These are phyloP conservation scores for Rutstroemia sp. DNA, from an alignment of 2,329 filamentous ascomycete species.

Conservation along the genomic window DNA sequence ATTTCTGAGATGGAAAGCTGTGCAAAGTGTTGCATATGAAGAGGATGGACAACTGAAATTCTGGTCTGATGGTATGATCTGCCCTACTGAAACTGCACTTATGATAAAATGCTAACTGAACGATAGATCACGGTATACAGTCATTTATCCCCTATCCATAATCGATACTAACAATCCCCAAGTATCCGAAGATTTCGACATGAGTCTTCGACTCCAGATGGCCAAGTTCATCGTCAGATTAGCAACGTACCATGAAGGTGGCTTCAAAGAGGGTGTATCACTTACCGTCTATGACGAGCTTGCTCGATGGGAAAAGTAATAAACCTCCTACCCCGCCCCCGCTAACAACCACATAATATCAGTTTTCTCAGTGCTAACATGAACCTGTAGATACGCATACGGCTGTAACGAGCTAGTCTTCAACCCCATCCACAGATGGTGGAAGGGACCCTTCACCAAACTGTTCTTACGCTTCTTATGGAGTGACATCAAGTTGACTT, in stretches of 20 bases:
- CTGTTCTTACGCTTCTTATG: constrained; percentile 54
- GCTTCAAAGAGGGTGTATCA: constrained; percentile 68
- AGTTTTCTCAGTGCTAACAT: background rate
- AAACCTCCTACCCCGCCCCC: background rate
- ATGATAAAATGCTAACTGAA: background rate
- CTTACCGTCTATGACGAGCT: constrained; percentile 68
- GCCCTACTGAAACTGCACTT: background rate
- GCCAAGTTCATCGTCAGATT: constrained; percentile 61
- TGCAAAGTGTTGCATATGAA: constrained; percentile 49
- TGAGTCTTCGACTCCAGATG: constrained; percentile 64
- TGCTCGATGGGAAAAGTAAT: constrained; percentile 60
- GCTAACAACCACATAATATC: too few species aligned
- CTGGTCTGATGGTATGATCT: constrained; percentile 30
- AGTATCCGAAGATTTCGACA: constrained; percentile 74
- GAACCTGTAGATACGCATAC: constrained; percentile 45
- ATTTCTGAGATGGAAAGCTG: constrained; percentile 60
- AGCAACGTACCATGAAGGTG: constrained; percentile 59
- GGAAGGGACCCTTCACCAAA: constrained; percentile 55
- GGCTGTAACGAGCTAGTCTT: constrained; percentile 67
- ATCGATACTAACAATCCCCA: background rate
- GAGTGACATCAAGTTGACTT: constrained; percentile 54
- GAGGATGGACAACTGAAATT: constrained; percentile 39
- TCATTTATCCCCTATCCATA: constrained; percentile 17
- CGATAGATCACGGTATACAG: background rate
- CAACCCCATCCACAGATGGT: constrained; percentile 58